Evolutionary conservation across 768 basidiomycete species (phyloP).

Genomic region (Lentinus brumalis): DNA sequence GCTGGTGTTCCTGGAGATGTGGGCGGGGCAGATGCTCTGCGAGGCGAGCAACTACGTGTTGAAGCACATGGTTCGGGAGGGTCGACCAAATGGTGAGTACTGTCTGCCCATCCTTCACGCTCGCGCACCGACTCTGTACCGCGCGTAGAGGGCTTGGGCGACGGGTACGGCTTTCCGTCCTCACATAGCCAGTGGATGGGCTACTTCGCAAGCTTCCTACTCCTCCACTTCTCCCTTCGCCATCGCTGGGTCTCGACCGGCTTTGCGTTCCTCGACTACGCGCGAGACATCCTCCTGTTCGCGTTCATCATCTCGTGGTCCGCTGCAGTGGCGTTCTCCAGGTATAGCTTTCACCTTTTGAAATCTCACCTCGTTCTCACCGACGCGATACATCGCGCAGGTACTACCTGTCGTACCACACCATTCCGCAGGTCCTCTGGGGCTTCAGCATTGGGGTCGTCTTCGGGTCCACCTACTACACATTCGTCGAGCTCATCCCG

Average conservation of each 20-base stretch:
- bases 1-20: slow-evolving; percentile 79
- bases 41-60: slow-evolving; percentile 71
- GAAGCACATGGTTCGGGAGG: slow-evolving; percentile 68
- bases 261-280: slow-evolving; percentile 48
- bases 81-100: slow-evolving; percentile 64
- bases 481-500: slow-evolving; percentile 60
- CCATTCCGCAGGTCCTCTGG: slow-evolving; percentile 71
- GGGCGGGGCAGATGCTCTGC: slow-evolving; percentile 74
- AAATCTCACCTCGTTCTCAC: neutral
- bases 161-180: slow-evolving; percentile 85
- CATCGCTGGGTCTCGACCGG: slow-evolving; percentile 67
- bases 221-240: slow-evolving; percentile 71
- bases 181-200: slow-evolving; percentile 93
- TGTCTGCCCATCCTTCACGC: neutral
- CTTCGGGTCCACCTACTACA: slow-evolving; percentile 58
- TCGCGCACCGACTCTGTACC: neutral
- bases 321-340: slow-evolving; percentile 72
- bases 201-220: slow-evolving; percentile 77
- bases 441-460: slow-evolving; percentile 64
- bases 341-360: slow-evolving; percentile 43
- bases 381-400: slow-evolving; percentile 36
- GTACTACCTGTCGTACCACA: slow-evolving; percentile 74
- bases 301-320: slow-evolving; percentile 57
- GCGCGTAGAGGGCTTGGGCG: slow-evolving; percentile 53
- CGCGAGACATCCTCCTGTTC: slow-evolving; percentile 52